Percentiles rank a stretch among this genome's conserved stretches.
These are phyloP conservation scores for Pezicula radicicola DNA, from an alignment of 2,329 filamentous ascomycete genomes.

Conservation along the genomic window DNA sequence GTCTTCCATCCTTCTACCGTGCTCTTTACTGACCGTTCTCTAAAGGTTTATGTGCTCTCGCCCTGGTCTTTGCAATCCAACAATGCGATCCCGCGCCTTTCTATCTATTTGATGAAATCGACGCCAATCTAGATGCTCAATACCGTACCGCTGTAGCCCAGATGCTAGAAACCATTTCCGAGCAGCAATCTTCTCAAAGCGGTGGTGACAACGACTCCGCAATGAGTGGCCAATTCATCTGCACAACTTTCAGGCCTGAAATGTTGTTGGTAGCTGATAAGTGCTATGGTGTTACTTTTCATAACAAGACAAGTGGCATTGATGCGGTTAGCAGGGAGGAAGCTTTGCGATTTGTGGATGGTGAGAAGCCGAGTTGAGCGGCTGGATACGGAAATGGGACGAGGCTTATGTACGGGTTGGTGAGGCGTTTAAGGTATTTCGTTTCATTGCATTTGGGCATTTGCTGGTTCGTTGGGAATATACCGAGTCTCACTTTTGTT, in stretches of 20 bases:
- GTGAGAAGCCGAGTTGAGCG: constrained; percentile 48
- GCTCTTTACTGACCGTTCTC: constrained; percentile 13
- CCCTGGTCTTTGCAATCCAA: constrained; percentile 97
- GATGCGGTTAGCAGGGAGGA: constrained; percentile 85
- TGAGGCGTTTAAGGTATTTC: neutral
- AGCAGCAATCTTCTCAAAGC: constrained; percentile 55
- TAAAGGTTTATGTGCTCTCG: constrained; percentile 87
- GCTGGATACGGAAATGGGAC: neutral
- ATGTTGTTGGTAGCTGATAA: constrained; percentile 95
- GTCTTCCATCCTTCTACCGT: constrained; percentile 1
- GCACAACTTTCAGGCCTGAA: constrained; percentile 96
- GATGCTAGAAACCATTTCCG: constrained; percentile 77
- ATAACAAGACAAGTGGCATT: constrained; percentile 91
- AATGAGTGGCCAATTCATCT: constrained; percentile 81
- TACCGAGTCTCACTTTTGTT: neutral
- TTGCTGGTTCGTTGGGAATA: neutral
- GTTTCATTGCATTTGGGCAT: neutral
- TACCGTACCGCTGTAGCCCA: constrained; percentile 94
- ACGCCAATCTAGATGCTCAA: constrained; percentile 96
- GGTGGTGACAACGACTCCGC: constrained; percentile 35
- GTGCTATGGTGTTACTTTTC: constrained; percentile 94
- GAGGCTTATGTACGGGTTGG: neutral
- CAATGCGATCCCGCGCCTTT: constrained; percentile 96
- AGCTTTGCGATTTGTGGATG: constrained; percentile 91
- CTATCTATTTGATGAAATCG: constrained; percentile 98